Percentiles rank a stretch among this genome's conserved stretches.
Conservation (phyloP, 73 alveolate species). For the Paramecium pentaurelia region DNA sequence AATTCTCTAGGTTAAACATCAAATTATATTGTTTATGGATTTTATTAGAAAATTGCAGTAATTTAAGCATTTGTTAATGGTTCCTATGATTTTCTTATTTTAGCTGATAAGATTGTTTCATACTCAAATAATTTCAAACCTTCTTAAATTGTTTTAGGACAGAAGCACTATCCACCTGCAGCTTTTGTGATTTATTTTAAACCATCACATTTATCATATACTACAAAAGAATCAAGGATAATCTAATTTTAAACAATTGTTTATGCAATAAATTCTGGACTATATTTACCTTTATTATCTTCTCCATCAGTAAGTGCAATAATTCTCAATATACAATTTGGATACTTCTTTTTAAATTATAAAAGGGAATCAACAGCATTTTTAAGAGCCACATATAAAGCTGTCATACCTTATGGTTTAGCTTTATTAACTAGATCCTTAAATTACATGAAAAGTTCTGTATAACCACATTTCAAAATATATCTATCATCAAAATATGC, state of each 20-base stretch:
- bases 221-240: conserved; percentile 60
- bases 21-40: not conserved
- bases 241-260: conserved; percentile 46
- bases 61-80: not conserved
- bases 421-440: conserved; percentile 48
- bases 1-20: conserved; percentile 45
- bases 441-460: conserved; percentile 56
- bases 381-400: conserved; percentile 56
- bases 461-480: conserved; percentile 50
- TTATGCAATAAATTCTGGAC: conserved; percentile 40
- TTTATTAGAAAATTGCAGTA: not conserved
- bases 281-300: conserved; percentile 41
- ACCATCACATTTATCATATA: conserved; percentile 57
- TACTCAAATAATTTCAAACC: conserved; percentile 63
- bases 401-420: conserved; percentile 54
- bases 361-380: conserved; percentile 45
- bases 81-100: not conserved
- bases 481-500: conserved; percentile 48
- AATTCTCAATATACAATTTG: conserved; percentile 56
- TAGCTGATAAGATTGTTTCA: conserved; percentile 60
- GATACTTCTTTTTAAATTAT: conserved; percentile 51
- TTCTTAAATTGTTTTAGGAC: conserved; percentile 51
- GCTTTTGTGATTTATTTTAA: conserved; percentile 59
- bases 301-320: conserved; percentile 68
- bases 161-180: conserved; percentile 61